phyloP scores from a whole-genome alignment of 2,329 filamentous ascomycete genomes.

The Sporothrix inflata region DNA sequence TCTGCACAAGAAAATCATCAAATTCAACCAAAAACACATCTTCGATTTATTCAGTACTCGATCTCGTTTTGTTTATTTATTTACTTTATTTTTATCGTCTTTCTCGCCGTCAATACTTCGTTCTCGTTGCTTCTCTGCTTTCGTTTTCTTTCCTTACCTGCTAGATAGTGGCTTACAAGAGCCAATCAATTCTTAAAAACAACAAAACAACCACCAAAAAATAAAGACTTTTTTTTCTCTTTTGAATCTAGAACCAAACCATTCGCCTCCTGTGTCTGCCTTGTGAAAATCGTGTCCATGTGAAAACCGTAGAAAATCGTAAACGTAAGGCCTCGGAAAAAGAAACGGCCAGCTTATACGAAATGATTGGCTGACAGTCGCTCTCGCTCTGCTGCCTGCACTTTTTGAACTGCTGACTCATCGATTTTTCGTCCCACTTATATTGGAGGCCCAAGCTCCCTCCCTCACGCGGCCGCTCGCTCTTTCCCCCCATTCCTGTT shows the following conservation, averaged over 20 bases:
- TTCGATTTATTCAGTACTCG: neutral
- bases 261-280: slow-evolving; percentile 21
- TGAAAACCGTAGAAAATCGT: neutral
- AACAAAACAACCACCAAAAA: neutral
- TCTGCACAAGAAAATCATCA: neutral
- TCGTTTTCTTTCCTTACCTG: neutral
- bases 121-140: neutral
- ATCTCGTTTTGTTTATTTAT: neutral
- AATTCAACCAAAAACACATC: neutral
- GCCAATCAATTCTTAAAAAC: neutral
- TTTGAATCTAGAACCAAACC: neutral
- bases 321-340: neutral
- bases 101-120: neutral
- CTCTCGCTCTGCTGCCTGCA: slow-evolving; percentile 9
- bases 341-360: neutral
- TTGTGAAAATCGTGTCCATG: slow-evolving; percentile 9
- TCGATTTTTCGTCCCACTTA: neutral
- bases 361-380: slow-evolving; percentile 19
- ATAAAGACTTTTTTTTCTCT: neutral
- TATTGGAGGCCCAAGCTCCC: slow-evolving; percentile 17
- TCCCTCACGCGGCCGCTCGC: slow-evolving; percentile 3
- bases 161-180: slow-evolving; percentile 2
- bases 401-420: neutral
- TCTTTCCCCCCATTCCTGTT: slow-evolving; percentile 22
- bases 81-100: neutral